Base-by-base conservation (phyloP, 2,329 filamentous ascomycete species). In the Pyrenophora seminiperda region DNA sequence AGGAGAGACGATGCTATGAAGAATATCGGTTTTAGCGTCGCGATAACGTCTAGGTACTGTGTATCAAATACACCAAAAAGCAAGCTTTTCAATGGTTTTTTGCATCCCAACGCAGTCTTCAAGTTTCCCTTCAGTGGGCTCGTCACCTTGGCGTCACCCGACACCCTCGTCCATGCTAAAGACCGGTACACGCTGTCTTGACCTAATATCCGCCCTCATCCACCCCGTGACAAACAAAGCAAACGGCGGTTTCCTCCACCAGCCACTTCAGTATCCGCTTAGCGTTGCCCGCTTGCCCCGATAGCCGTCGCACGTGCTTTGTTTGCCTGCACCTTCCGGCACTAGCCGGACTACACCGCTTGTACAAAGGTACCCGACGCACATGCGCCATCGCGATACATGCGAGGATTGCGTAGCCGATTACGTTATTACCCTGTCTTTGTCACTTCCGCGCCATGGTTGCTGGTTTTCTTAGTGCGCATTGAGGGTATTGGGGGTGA, bases 401-500 rank as follows among this genome's bases (percentile, higher is more conserved):
- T 31, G 38, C 34, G 45, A 45, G 41, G 24, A 30, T 44, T 38
- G n/a, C 37, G 30, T 40, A 46, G 10, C 17, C 19, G 37, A 13
- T 54, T 56, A 56, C 44, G 46, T 58, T 56, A 59, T 53, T 47
- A 20, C 24, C 30, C 31, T 14, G 5, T 31, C 42, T 47, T 50
- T 41, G 47, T 50, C 42, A 50, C 20, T 22, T 22, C 20, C 20
- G 20, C 20, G 20, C 20, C 20, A 22, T 22, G 20, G 20, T 7
- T 22, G 20, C 4, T 22, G 20, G 20, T 22, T n/a, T n/a, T n/a
- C n/a, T n/a, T 50, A 29, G 47, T 24, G 43, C 36, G 29, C 14
- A 37, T 10, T 4, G 31, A 63, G 62, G 59, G 49, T 64, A 65
- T 59, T 63, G 54, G 50, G 62, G 42, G 67, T 62, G 47, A 29